phyloP scores from a whole-genome alignment of 2,329 filamentous ascomycete species.

The Chaetomium olivaceum region DNA sequence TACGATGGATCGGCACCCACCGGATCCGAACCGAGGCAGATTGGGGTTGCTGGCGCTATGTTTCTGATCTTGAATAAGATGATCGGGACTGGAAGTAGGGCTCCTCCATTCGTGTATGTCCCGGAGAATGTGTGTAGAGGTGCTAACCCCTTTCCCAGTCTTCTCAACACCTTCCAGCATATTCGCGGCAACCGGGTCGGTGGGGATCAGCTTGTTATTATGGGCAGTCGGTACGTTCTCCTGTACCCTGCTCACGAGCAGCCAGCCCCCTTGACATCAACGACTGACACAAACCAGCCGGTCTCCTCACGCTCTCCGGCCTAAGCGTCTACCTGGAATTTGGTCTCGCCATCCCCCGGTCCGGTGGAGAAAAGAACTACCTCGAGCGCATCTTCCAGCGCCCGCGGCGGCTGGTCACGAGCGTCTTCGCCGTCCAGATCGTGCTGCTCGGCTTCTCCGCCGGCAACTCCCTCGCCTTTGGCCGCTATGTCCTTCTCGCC shows the following conservation, averaged over 20 bases:
- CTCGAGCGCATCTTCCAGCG: slow-evolving; percentile 61
- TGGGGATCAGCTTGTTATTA: slow-evolving; percentile 47
- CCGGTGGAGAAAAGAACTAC: slow-evolving; percentile 67
- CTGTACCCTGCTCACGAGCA: too few relatives aligned
- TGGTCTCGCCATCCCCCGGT: slow-evolving; percentile 63
- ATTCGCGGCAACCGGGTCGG: slow-evolving; percentile 55
- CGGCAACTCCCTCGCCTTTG: slow-evolving; percentile 60
- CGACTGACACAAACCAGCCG: slow-evolving; percentile 21
- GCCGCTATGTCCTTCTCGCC: slow-evolving; percentile 51
- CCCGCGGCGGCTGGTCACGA: slow-evolving; percentile 60
- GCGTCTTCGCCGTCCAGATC: slow-evolving; percentile 61
- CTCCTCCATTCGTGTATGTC: background rate
- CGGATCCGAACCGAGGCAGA: slow-evolving; percentile 46
- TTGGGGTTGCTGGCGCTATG: slow-evolving; percentile 54
- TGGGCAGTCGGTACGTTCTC: slow-evolving; percentile 35
- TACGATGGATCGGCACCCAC: slow-evolving; percentile 36
- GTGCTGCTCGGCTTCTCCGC: slow-evolving; percentile 62
- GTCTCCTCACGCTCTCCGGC: slow-evolving; percentile 58
- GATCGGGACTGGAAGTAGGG: slow-evolving; percentile 58
- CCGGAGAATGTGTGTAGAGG: background rate
- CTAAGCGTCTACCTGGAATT: slow-evolving; percentile 64
- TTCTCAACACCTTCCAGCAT: slow-evolving; percentile 58
- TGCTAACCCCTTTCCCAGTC: slow-evolving; percentile 33
- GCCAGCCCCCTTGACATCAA: background rate
- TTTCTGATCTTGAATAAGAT: slow-evolving; percentile 61